Conservation (phyloP, 176 grass and related monocot species). For the Puya raimondii region DNA sequence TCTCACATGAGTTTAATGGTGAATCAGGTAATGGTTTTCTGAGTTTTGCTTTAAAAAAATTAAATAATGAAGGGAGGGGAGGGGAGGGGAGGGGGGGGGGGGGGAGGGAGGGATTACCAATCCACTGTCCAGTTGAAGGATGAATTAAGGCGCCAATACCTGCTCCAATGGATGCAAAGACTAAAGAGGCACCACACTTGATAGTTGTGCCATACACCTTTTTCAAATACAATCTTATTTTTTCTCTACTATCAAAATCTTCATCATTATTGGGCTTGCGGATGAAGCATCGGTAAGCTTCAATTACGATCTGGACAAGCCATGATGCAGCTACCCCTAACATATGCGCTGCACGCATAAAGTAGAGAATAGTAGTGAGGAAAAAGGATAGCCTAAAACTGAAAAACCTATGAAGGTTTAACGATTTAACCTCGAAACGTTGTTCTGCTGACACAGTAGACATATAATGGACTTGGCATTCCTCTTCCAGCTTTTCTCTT, state of each 20-base stretch:
- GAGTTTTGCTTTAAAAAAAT: background rate
- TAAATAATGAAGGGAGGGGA: no score
- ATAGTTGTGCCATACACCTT: conserved; percentile 58
- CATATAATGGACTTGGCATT: conserved; percentile 49
- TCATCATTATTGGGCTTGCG: conserved; percentile 29
- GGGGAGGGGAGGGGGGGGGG: background rate
- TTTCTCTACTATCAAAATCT: conserved; percentile 36
- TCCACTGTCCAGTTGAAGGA: conserved; percentile 81
- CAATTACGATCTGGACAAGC: conserved; percentile 67
- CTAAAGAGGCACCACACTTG: conserved; percentile 81
- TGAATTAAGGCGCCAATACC: conserved; percentile 74
- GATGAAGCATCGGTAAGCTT: conserved; percentile 75
- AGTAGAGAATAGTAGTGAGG: background rate
- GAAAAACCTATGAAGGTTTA: background rate
- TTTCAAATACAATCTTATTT: conserved; percentile 48
- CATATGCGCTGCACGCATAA: conserved; percentile 56
- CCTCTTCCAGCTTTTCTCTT: conserved; percentile 65
- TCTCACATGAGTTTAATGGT: background rate
- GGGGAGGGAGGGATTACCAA: conserved; percentile 43
- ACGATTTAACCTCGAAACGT: conserved; percentile 62
- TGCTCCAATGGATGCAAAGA: conserved; percentile 84
- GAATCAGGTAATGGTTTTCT: conserved; percentile 7
- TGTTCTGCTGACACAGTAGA: conserved; percentile 68
- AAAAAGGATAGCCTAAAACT: background rate
- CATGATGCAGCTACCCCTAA: conserved; percentile 84